Evolutionary conservation across 352 stramenopile species (phyloP), one percentile per base, ranked within the genome.

Genomic region (Phytophthora fragariae): DNA sequence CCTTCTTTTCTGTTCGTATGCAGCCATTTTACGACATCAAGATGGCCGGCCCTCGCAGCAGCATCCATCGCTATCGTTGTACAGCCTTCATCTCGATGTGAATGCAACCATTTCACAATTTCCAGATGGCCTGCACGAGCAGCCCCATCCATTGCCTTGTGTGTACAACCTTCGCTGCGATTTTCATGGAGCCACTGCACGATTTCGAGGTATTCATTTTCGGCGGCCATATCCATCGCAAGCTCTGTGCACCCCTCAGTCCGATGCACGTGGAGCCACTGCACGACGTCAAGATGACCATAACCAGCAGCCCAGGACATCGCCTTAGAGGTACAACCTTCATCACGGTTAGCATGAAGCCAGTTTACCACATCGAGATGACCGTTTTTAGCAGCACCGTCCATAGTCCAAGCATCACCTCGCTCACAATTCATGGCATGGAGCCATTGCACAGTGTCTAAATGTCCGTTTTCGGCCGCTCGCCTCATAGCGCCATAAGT

Each of bases 11-110:
- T 54, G 37, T 79, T 66, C 4, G 19, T 10, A 17, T 79, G 65
- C 5, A 81, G 66, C 59, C 72, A 81, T 17, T 59, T 69, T 3
- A 81, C 37, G 6, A 73, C 46, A 24, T 81, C 47, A 2, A 78
- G 37, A 52, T 73, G 66, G 7, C 74, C 59, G 55, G 29, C 24
- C 35, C 12, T 55, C 21, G 65, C 70, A 6, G 74, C 65, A 57
- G 49, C 35, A 56, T 75, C 66, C 61, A 79, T 81, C 21, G 74
- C 70, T 27, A 37, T 37, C 7, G 49, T 68, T n/a, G 70, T 73
- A 3, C 74, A 81, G 7, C 61, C 71, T 55, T 78, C 71, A 2
- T 2, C 24, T 2, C 60, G 55, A 58, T 74, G 31, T 3, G 11
- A 12, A 27, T 78, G 71, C 2, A 78, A 27, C 71, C 66, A 78